Base-by-base conservation (phyloP, 1,284 basidiomycete genomes). In the Schizophyllum commune region DNA sequence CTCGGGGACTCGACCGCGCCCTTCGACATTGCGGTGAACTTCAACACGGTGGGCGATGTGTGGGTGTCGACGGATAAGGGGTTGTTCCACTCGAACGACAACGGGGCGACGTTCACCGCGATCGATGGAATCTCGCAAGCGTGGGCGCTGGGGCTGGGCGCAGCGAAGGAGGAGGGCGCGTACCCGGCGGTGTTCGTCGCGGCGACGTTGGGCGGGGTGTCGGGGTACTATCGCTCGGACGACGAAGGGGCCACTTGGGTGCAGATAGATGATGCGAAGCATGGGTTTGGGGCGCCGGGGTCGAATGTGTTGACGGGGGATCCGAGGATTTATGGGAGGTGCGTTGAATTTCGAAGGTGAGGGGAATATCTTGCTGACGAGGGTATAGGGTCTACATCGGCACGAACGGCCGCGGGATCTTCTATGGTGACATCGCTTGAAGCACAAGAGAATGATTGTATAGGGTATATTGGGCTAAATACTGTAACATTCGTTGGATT, bases 361-460 rank as follows among this genome's bases (percentile, higher is more conserved):
- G 47, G 53, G 0, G 59, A 60, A 19, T 59, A 53, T 54, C 20
- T 32, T 66, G 57, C 52, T 60, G 15, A 62, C 34, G 21, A 56
- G 19, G 21, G 52, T 57, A 57, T 8, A 62, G 84, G 21, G 83
- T 86, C 1, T 86, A 85, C 66, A 78, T 86, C 56, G 85, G 84
- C 3, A 86, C 84, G 1, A 85, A 85, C 65, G 84, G 84, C 33
- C 80, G 84, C 55, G 84, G 85, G 27, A 85, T 85, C 60, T 86
- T 83, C 71, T 85, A 80, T 64, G 83, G 83, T 1, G 80, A 84
- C 62, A 71, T 72, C 8, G 66, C 75, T 57, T 47, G 17, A 47
- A 17, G 39, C 27, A 27, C 27, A 5, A 27, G 27, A 27, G 5
- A 27, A 27, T 27, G 27, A 5, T 27, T 27, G 27, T 27, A 27